A percentile compares a stretch with the other conserved stretches of the same genome.
These are phyloP conservation scores for Lachancea sp. DNA, from an alignment of 805 yeast species.

Conservation along the genomic window DNA sequence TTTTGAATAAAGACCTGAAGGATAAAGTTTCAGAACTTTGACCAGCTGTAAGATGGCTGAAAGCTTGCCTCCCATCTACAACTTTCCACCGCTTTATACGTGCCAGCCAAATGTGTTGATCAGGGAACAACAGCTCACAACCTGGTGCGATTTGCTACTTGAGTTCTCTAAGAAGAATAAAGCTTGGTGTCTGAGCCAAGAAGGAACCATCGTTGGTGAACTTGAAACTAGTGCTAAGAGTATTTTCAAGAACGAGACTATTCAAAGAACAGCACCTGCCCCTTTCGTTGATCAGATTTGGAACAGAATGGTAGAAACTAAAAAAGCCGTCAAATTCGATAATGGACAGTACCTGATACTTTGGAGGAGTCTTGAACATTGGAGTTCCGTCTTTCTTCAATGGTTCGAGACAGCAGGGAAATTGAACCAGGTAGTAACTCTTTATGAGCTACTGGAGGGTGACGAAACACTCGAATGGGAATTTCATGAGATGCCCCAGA, in stretches of 20 bases:
- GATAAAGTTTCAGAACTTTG: too few relatives aligned
- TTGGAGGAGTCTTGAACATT: slow-evolving; percentile 63
- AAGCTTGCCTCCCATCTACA: slow-evolving; percentile 43
- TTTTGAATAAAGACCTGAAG: too few relatives aligned
- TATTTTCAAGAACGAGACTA: slow-evolving; percentile 46
- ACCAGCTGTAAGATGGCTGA: slow-evolving; percentile 9
- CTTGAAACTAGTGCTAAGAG: neutral
- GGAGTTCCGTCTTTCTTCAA: slow-evolving; percentile 59
- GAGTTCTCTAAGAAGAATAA: slow-evolving; percentile 51
- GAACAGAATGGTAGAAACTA: slow-evolving; percentile 46
- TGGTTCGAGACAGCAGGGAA: slow-evolving; percentile 80
- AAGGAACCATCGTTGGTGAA: slow-evolving; percentile 12
- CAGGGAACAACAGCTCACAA: slow-evolving; percentile 65
- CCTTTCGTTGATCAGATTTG: slow-evolving; percentile 54
- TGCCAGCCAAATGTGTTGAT: slow-evolving; percentile 79
- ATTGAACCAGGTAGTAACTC: slow-evolving; percentile 64
- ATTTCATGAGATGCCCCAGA: slow-evolving; percentile 56
- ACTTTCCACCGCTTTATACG: slow-evolving; percentile 90
- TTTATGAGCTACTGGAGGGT: slow-evolving; percentile 70
- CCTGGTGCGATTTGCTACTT: slow-evolving; percentile 66
- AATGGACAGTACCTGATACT: slow-evolving; percentile 38
- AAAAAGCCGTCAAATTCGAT: slow-evolving; percentile 51
- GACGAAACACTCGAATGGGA: slow-evolving; percentile 51
- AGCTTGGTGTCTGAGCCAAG: slow-evolving; percentile 46
- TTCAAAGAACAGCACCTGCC: slow-evolving; percentile 48